Conservation (phyloP, 306 rosid genomes). For the Cyamopsis tetragonoloba region DNA sequence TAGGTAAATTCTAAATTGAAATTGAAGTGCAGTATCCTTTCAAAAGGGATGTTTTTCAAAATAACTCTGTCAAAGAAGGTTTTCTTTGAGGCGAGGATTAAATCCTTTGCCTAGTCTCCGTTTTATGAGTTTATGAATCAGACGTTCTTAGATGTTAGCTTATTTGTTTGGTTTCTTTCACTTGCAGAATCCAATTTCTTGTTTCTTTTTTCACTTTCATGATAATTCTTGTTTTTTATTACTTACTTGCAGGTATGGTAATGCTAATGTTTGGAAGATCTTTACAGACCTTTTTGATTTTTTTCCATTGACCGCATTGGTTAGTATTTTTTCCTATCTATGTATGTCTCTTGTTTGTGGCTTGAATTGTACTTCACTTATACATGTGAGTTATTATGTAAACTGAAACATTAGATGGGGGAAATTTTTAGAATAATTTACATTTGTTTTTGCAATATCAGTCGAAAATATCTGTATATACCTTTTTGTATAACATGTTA, state of each 20-base stretch:
- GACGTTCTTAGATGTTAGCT: constrained; percentile 1
- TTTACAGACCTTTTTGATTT: constrained; percentile 97
- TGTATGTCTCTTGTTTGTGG: neutral
- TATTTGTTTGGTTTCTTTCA: constrained; percentile 9
- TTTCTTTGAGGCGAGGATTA: neutral
- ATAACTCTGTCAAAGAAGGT: neutral
- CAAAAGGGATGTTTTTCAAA: neutral
- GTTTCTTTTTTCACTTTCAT: constrained; percentile 7
- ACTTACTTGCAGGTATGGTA: constrained; percentile 77
- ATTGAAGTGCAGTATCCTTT: neutral
- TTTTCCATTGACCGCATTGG: constrained; percentile 98
- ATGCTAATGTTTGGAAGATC: constrained; percentile 95
- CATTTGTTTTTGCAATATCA: constrained; percentile 6
- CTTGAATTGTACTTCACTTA: neutral
- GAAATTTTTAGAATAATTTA: neutral
- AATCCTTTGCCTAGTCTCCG: constrained; percentile 5
- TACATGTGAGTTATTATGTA: neutral
- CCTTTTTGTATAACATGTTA: neutral
- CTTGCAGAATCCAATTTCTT: neutral
- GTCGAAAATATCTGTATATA: neutral
- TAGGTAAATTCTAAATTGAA: neutral
- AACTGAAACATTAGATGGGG: constrained; percentile 1
- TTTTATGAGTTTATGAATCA: neutral
- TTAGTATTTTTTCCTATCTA: constrained; percentile 42
- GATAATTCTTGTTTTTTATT: constrained; percentile 3